Conservation (phyloP, 75 land plant species). For the Sequoia sempervirens region DNA sequence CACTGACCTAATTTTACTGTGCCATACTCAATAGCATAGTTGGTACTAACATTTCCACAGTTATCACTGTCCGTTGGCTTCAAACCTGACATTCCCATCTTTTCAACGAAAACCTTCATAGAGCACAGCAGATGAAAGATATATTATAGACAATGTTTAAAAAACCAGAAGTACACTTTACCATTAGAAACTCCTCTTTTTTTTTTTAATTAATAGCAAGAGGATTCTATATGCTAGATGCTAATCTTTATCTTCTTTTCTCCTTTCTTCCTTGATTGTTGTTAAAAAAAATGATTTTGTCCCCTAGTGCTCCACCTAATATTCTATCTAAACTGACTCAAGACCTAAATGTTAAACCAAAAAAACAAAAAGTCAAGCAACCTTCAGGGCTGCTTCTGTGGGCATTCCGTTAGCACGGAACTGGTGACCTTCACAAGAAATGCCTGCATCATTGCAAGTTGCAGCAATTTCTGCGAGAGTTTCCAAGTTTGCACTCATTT, state of each 20-base stretch:
- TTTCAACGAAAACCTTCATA: constrained; percentile 75
- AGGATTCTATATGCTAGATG: background rate
- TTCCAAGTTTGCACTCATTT: constrained; percentile 59
- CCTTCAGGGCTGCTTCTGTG: constrained; percentile 93
- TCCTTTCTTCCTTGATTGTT: background rate
- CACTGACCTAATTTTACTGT: constrained; percentile 58
- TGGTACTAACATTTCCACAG: constrained; percentile 22
- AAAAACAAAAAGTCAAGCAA: background rate
- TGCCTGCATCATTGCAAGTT: constrained; percentile 81
- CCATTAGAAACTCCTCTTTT: no score
- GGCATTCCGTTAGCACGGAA: constrained; percentile 77
- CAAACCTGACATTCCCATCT: constrained; percentile 77
- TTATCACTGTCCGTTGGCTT: constrained; percentile 31
- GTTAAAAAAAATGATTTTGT: background rate
- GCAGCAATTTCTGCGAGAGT: constrained; percentile 69
- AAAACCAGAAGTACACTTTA: background rate
- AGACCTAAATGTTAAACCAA: background rate
- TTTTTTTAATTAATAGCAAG: background rate
- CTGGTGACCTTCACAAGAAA: constrained; percentile 35
- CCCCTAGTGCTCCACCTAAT: background rate
- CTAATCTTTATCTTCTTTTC: background rate
- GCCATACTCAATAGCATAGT: constrained; percentile 21
- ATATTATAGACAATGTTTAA: background rate
- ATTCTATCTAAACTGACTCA: background rate
- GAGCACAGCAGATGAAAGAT: background rate